Conservation (phyloP, 495 filamentous ascomycete genomes). For the Talaromyces adpressus region DNA sequence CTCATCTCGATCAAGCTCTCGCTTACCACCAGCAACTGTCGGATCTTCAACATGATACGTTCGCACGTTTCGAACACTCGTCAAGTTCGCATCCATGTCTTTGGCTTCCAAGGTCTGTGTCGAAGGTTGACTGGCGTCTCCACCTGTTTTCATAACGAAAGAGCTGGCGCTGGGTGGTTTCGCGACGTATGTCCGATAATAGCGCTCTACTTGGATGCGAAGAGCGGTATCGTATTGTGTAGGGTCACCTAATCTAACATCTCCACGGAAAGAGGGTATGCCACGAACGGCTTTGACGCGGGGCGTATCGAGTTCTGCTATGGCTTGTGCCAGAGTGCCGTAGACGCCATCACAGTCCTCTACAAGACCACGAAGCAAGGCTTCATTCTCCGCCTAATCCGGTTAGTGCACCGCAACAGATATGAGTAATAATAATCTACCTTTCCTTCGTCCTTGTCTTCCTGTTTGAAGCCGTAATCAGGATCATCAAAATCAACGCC, state of each 20-base stretch:
- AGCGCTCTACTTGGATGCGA: slow-evolving; percentile 82
- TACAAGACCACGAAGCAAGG: slow-evolving; percentile 51
- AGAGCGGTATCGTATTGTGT: slow-evolving; percentile 67
- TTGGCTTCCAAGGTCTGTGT: slow-evolving; percentile 36
- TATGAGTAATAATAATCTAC: slow-evolving; percentile 20
- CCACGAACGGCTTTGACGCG: slow-evolving; percentile 65
- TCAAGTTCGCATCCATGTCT: slow-evolving; percentile 35
- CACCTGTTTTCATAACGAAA: slow-evolving; percentile 52
- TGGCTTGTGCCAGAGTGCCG: slow-evolving; percentile 78
- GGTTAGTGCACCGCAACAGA: slow-evolving; percentile 1
- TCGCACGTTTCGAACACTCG: slow-evolving; percentile 61
- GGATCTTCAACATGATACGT: slow-evolving; percentile 76
- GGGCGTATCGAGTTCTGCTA: slow-evolving; percentile 69
- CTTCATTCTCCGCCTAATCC: slow-evolving; percentile 58
- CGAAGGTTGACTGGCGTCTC: slow-evolving; percentile 39
- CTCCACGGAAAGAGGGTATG: slow-evolving; percentile 70
- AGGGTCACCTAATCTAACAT: slow-evolving; percentile 72
- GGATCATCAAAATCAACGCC: slow-evolving; percentile 92
- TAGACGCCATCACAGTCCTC: slow-evolving; percentile 62
- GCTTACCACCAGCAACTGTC: slow-evolving; percentile 67
- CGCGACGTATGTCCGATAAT: slow-evolving; percentile 74
- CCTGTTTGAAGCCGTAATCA: slow-evolving; percentile 88
- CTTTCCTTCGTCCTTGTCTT: slow-evolving; percentile 71
- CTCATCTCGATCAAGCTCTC: slow-evolving; percentile 75
- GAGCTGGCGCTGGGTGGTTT: slow-evolving; percentile 65